phyloP scores from a whole-genome alignment of 176 grass and related monocot species.

The Elymus sibiricus region DNA sequence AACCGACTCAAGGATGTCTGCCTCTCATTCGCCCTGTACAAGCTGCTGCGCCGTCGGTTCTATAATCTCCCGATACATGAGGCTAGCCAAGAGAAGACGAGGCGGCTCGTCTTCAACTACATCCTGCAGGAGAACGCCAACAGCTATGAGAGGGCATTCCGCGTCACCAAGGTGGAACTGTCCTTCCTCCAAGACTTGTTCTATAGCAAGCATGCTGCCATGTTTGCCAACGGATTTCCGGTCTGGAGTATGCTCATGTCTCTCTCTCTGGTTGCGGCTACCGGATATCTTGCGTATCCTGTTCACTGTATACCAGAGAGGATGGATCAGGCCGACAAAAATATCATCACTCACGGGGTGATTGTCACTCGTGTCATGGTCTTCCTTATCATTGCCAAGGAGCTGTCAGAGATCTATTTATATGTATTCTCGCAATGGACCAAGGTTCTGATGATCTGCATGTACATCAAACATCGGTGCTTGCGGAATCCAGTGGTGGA shows the following conservation, averaged over 20 bases:
- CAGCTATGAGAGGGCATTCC: background rate
- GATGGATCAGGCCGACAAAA: background rate
- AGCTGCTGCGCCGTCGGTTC: constrained; percentile 29
- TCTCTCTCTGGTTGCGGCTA: background rate
- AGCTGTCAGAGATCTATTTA: background rate
- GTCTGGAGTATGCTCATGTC: background rate
- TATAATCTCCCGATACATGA: constrained; percentile 11
- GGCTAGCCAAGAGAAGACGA: background rate
- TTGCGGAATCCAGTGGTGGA: accelerated
- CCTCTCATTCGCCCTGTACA: constrained; percentile 24
- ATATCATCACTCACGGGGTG: background rate
- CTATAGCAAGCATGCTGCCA: background rate
- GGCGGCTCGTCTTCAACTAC: background rate
- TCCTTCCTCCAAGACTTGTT: constrained; percentile 30
- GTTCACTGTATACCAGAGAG: background rate
- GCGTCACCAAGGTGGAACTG: background rate
- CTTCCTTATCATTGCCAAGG: background rate
- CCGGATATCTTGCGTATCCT: background rate
- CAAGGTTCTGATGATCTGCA: background rate
- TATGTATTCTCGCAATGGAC: background rate
- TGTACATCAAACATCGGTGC: background rate
- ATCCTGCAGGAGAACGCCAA: background rate
- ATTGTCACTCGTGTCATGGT: background rate
- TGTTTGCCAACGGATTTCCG: background rate
- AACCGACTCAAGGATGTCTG: constrained; percentile 7